A percentile compares a stretch with the other conserved stretches of the same genome.
Evolutionary conservation across 2,329 filamentous ascomycete species (phyloP).

Genomic region (Purpureocillium lavendulum): DNA sequence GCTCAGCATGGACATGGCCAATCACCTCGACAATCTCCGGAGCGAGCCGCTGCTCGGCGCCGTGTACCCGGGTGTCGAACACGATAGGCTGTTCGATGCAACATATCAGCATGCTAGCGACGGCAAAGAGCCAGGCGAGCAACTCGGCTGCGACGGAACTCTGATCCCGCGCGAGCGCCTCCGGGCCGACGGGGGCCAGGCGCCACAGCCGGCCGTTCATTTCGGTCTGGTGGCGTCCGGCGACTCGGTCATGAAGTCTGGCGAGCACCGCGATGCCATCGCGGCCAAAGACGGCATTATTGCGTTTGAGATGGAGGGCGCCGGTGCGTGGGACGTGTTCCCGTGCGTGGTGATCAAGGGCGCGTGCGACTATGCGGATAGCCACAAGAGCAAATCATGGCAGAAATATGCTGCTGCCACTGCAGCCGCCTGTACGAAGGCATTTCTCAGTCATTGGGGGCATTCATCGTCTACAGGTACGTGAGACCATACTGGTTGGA

Average conservation of each 20-base stretch:
- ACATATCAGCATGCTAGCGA: background rate
- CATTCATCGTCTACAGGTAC: no score
- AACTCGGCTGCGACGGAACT: constrained; percentile 1
- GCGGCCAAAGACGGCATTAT: constrained; percentile 15
- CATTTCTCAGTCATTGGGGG: no score
- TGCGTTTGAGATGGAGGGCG: constrained; percentile 26
- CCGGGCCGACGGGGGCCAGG: constrained; percentile 9
- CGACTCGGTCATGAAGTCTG: constrained; percentile 29
- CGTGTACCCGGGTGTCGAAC: background rate
- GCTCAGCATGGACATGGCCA: background rate
- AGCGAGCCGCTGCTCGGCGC: background rate
- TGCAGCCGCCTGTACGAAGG: constrained; percentile 15
- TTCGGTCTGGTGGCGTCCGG: constrained; percentile 29
- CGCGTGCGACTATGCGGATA: constrained; percentile 30
- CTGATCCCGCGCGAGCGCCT: constrained; percentile 22
- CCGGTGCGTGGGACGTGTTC: constrained; percentile 19
- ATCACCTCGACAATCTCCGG: background rate
- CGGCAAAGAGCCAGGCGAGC: background rate
- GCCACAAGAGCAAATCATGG: constrained; percentile 28
- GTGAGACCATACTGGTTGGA: no score
- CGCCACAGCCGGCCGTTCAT: constrained; percentile 14
- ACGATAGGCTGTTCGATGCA: background rate
- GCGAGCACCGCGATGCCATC: constrained; percentile 23
- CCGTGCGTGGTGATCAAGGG: constrained; percentile 27
- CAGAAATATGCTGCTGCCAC: constrained; percentile 26